phyloP scores from a whole-genome alignment of 306 rosid species.

The Dalbergia cochinchinensis region DNA sequence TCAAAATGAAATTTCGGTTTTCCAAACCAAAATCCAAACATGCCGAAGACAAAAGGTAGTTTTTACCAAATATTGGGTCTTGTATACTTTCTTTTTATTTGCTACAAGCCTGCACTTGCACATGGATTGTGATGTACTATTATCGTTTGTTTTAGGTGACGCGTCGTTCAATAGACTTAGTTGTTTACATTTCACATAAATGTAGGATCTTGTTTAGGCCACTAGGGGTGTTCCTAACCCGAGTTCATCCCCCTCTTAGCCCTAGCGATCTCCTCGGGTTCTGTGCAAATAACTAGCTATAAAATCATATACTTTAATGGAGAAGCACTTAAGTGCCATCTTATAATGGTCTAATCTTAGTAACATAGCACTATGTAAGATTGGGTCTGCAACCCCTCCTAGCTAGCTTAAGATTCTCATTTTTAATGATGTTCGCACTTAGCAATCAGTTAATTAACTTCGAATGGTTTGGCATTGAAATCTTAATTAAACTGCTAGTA shows the following conservation, averaged over 20 bases:
- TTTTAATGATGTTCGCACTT: conserved; percentile 45
- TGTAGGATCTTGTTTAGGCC: conserved; percentile 62
- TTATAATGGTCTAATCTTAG: conserved; percentile 57
- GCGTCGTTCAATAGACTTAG: conserved; percentile 23
- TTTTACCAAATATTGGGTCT: conserved; percentile 37
- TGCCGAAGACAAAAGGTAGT: conserved; percentile 36
- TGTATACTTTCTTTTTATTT: conserved; percentile 23
- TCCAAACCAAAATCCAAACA: conserved; percentile 1
- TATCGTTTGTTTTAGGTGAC: conserved; percentile 34
- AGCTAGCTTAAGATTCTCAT: conserved; percentile 52
- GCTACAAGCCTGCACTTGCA: conserved; percentile 40
- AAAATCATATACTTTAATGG: conserved; percentile 37
- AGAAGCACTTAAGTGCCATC: conserved; percentile 41
- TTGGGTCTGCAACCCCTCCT: conserved; percentile 53
- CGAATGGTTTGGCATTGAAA: conserved; percentile 26
- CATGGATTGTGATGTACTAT: conserved; percentile 38
- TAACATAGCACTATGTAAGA: conserved; percentile 77
- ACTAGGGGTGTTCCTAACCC: conserved; percentile 49
- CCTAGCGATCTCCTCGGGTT: conserved; percentile 48
- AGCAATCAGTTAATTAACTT: conserved; percentile 35
- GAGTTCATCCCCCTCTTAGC: conserved; percentile 33
- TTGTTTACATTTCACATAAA: conserved; percentile 52
- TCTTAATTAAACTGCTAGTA: not conserved
- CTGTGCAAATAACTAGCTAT: conserved; percentile 22
- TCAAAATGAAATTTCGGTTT: not conserved